Evolutionary conservation across 305 asterid species (phyloP).

Genomic region (Fraxinus baroniana): DNA sequence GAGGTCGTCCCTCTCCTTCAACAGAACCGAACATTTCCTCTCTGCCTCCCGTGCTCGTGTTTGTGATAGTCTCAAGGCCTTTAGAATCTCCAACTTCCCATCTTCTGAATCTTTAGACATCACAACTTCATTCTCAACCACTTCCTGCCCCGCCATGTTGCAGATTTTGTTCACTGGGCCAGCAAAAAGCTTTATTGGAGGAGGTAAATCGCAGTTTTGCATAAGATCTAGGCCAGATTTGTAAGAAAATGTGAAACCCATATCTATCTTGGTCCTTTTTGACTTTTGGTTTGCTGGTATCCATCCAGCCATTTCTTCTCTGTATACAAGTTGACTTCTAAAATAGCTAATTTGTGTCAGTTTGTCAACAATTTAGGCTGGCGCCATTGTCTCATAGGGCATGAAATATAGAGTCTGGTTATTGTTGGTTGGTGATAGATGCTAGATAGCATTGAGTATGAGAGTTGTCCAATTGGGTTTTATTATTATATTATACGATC

Average conservation of each 20-base stretch:
- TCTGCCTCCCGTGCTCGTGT: constrained; percentile 69
- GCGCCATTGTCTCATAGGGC: not conserved
- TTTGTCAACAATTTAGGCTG: not conserved
- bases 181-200: constrained; percentile 51
- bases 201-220: constrained; percentile 75
- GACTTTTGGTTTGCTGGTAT: constrained; percentile 24
- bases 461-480: constrained; percentile 12
- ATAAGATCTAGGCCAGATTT: constrained; percentile 35
- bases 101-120: constrained; percentile 2
- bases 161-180: constrained; percentile 27
- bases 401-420: not conserved
- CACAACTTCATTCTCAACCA: not conserved
- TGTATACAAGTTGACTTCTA: not conserved
- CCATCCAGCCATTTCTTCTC: constrained; percentile 28
- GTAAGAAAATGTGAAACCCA: constrained; percentile 12
- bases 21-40: constrained; percentile 36
- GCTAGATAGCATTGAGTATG: not conserved
- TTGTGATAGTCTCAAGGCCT: constrained; percentile 58
- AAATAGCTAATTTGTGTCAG: not conserved
- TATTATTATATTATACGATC: not conserved
- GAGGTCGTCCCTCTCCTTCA: constrained; percentile 42
- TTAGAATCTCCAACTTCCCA: constrained; percentile 45
- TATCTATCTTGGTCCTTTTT: constrained; percentile 25
- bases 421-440: constrained; percentile 8
- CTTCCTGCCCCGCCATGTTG: constrained; percentile 8